A percentile compares a stretch with the other conserved stretches of the same genome.
Evolutionary conservation across 148 eudicot species (phyloP).

Genomic region (Camellia granthamiana): DNA sequence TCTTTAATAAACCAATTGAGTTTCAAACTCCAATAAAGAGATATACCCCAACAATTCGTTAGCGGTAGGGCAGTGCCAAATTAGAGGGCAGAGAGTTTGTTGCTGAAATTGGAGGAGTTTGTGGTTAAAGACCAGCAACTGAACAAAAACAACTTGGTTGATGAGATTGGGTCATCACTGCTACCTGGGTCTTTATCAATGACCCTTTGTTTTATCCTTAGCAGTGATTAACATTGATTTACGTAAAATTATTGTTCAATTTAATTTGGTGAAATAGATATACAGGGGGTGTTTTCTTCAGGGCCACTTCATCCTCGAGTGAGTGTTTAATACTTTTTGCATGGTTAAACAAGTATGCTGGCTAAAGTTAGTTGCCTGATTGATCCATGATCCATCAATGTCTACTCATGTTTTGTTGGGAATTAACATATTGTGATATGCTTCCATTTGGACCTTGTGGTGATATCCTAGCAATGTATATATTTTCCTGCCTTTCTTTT

Average conservation of each 20-base stretch:
- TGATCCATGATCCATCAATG: not conserved
- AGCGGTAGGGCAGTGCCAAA: slow-evolving; percentile 21
- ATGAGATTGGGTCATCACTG: slow-evolving; percentile 62
- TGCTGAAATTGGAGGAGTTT: slow-evolving; percentile 68
- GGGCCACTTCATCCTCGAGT: slow-evolving; percentile 93
- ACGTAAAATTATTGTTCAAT: slow-evolving; percentile 24
- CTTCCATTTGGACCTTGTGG: too few species aligned
- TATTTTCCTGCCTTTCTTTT: too few species aligned
- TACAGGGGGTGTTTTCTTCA: slow-evolving; percentile 43
- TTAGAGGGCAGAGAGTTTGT: slow-evolving; percentile 44
- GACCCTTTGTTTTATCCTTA: slow-evolving; percentile 95
- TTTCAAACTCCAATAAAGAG: too few species aligned
- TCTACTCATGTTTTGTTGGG: too few species aligned
- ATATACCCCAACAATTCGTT: slow-evolving; percentile 47
- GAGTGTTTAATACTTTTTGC: slow-evolving; percentile 22
- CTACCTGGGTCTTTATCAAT: slow-evolving; percentile 83
- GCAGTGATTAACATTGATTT: not conserved
- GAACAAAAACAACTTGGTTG: slow-evolving; percentile 42
- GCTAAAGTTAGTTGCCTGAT: not conserved
- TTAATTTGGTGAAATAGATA: slow-evolving; percentile 26
- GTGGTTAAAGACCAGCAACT: slow-evolving; percentile 60
- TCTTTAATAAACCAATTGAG: too few species aligned
- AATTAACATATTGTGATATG: too few species aligned
- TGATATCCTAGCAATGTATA: too few species aligned
- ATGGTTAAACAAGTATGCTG: not conserved